Evolutionary conservation across 805 yeast species (phyloP).

Genomic region (Yarrowia divulgata): DNA sequence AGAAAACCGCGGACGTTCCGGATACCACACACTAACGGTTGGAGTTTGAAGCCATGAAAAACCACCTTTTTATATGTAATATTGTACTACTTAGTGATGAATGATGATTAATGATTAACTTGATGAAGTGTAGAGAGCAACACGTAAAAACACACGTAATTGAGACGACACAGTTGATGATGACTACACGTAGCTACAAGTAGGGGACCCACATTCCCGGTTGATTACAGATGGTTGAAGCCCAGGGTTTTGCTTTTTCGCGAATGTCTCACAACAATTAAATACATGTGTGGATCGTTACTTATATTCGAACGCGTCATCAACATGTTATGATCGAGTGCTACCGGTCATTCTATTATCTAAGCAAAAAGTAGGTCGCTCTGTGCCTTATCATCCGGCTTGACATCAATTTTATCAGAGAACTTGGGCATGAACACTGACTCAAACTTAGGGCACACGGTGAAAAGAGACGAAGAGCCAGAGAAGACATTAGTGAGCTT

Average conservation of each 20-base stretch:
- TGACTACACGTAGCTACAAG: no score
- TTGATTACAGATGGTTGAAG: no score
- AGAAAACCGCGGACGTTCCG: conserved; percentile 10
- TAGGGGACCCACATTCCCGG: no score
- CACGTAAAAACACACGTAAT: no score
- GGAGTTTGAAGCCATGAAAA: conserved; percentile 32
- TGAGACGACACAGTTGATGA: not conserved
- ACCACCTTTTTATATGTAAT: conserved; percentile 34
- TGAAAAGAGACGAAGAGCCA: conserved; percentile 14
- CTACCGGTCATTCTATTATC: not conserved
- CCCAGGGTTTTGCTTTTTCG: not conserved
- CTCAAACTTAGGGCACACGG: conserved; percentile 10
- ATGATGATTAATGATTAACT: conserved; percentile 30
- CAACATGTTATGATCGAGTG: not conserved
- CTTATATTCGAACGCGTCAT: no score
- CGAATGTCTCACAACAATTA: conserved; percentile 3
- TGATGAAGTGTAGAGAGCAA: not conserved
- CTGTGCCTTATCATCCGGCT: conserved; percentile 13
- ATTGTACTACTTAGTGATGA: conserved; percentile 38
- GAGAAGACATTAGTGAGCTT: not conserved
- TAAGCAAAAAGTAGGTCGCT: conserved; percentile 28
- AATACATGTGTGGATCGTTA: no score
- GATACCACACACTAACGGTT: conserved; percentile 21
- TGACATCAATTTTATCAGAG: not conserved
- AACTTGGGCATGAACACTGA: conserved; percentile 19